These are phyloP conservation scores for Claviceps capensis DNA, from an alignment of 2,329 filamentous ascomycete genomes.

Conservation along the genomic window DNA sequence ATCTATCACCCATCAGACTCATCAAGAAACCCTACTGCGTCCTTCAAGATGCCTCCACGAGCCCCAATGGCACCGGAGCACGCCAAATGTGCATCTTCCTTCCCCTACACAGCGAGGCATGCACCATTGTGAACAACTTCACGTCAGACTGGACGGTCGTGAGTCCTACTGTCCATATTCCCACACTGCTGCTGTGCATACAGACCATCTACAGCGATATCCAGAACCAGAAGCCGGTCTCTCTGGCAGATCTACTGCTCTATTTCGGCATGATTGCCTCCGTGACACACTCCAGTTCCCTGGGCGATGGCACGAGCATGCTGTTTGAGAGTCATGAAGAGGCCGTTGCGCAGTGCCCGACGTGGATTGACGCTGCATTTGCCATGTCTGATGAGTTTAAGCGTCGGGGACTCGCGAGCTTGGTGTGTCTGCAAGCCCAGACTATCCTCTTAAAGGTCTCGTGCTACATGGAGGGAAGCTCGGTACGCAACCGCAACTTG, in stretches of 20 bases:
- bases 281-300: slow-evolving; percentile 1
- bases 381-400: slow-evolving; percentile 3
- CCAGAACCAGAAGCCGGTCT: not conserved
- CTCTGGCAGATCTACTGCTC: slow-evolving; percentile 1
- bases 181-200: not conserved
- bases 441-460: slow-evolving; percentile 3
- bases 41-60: slow-evolving; percentile 1
- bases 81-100: slow-evolving; percentile 2
- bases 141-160: slow-evolving; percentile 1
- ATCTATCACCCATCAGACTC: slow-evolving; percentile 4
- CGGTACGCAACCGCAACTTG: slow-evolving; percentile 4
- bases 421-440: slow-evolving; percentile 3
- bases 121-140: slow-evolving; percentile 1
- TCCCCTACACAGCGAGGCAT: slow-evolving; percentile 3
- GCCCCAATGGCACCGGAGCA: not conserved
- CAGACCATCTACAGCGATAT: slow-evolving; percentile 3
- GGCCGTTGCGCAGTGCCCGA: slow-evolving; percentile 1
- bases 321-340: slow-evolving; percentile 1
- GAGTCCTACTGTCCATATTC: not conserved
- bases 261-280: slow-evolving; percentile 2
- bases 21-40: slow-evolving; percentile 3
- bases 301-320: not conserved
- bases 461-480: slow-evolving; percentile 3
- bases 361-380: slow-evolving; percentile 2
- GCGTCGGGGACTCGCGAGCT: not conserved